Evolutionary conservation across 148 eudicot species (phyloP), one percentile per base, ranked within the genome.

Genomic region (Camellia japonica): DNA sequence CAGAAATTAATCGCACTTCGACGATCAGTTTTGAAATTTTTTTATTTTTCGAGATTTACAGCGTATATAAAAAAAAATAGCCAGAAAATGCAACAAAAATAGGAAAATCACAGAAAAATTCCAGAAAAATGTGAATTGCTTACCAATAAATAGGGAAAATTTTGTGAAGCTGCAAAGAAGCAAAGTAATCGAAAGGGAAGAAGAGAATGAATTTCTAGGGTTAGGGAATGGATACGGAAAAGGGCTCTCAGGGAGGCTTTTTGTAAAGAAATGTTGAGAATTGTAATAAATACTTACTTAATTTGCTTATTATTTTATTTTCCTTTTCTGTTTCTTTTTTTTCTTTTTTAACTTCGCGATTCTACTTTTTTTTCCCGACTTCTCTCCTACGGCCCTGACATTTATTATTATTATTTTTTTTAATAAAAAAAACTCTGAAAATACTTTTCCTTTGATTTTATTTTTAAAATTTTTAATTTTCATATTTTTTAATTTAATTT

Each of bases 81-180:
- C 54, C 46, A 59, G 20, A 13, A 2, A 78, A 69, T 19, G 38
- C 47, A 20, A 13, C 30, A 18, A 62, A 78, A 62, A 73, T 19
- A 6, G 16, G 12, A 77, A 71, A 76, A 77, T 11, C 2, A 30
- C 23, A 3, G 51, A 44, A 65, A 71, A 82, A 71, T 54, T n/a
- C 11, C 0, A 15, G 62, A 73, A 76, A 77, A 77, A 46, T 23
- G 0, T 5, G 64, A 19, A 80, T 16, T 52, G 5, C 79, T 78
- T 71, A 80, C 86, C 80, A 78, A 71, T 80, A 80, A 84, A 80
- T 84, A 62, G 42, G 78, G 77, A 47, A 80, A 76, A 71, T 19
- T 76, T 60, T 73, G 61, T 18, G 76, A 78, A 16, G 63, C 69
- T 10, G 68, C 16, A 41, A 59, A 67, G 78, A 74, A 84, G 30